These are phyloP conservation scores for Dactylonectria estremocensis DNA, from an alignment of 2,329 filamentous ascomycete genomes.

Conservation along the genomic window DNA sequence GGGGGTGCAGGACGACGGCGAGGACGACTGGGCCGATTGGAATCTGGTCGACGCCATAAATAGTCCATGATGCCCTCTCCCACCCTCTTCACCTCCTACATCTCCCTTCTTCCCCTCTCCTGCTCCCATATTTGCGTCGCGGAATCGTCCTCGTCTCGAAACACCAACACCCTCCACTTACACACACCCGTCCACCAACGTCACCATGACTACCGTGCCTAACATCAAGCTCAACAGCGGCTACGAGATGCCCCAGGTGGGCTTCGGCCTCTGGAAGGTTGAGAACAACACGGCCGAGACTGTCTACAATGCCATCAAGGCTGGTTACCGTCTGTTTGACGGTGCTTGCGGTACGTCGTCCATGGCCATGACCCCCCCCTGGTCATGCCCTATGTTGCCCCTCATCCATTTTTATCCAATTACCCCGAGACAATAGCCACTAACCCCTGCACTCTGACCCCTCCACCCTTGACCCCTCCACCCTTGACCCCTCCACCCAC, in stretches of 20 bases:
- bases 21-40: conserved; percentile 2
- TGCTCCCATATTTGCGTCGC: conserved; percentile 17
- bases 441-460: conserved; percentile 43
- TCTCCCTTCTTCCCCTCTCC: conserved; percentile 22
- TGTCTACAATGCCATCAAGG: conserved; percentile 82
- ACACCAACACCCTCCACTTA: conserved; percentile 14
- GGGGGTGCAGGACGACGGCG: background rate
- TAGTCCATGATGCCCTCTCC: conserved; percentile 27
- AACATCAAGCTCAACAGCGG: conserved; percentile 76
- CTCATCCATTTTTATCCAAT: conserved; percentile 35
- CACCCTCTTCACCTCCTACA: conserved; percentile 3
- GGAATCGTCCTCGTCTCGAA: conserved; percentile 1
- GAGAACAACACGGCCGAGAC: conserved; percentile 80
- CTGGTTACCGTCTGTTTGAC: conserved; percentile 73
- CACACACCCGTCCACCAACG: conserved; percentile 31
- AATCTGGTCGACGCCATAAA: conserved; percentile 28
- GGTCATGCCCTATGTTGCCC: conserved; percentile 9
- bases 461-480: conserved; percentile 41
- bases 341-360: conserved; percentile 69
- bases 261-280: conserved; percentile 89
- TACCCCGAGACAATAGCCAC: conserved; percentile 47
- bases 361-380: conserved; percentile 4
- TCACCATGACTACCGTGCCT: conserved; percentile 54
- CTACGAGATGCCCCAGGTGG: conserved; percentile 81
- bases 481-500: conserved; percentile 36